Evolutionary conservation across 495 filamentous ascomycete species (phyloP), one percentile per base, ranked within the genome.

Genomic region (Penicillium nucicola): DNA sequence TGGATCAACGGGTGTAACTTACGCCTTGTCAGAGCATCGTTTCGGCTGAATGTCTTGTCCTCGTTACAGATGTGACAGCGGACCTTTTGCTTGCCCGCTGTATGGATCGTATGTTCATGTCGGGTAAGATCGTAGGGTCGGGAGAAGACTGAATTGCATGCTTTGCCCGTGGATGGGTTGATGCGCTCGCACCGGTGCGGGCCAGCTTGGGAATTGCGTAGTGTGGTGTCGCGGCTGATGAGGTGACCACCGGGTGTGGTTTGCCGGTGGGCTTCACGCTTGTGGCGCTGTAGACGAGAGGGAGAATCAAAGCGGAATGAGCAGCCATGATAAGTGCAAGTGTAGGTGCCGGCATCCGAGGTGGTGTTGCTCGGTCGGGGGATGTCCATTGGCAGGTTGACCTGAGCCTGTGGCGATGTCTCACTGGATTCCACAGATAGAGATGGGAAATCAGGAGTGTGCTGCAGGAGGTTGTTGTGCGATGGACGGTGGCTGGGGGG

Each of bases 41-140:
- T 92, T 55, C 93, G 82, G 50, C 87, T 92, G 62, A 97, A 97
- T 0, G 89, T 92, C 78, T 97, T 97, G 62, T 97, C 92, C 55
- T 97, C 93, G n/a, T 89, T 91, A 70, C 92, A 97, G 40, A 95
- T 71, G 45, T 91, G 84, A 67, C 92, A 98, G 18, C 90, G 84
- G n/a, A 96, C 91, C 72, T 98, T 97, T 62, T 89, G 84, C 81
- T 96, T 96, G 58, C 85, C 81, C 4, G 85, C 87, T 57, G 96
- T 96, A 77, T 98, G 93, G 57, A 97, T 97, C 10, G 93, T 97
- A 58, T 96, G 92, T 68, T 98, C 93, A 66, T 98, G 93, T 9
- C 93, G 81, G 9, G 93, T 98, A 28, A 98, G 81, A 71, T 98
- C 93, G 80, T 98, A 98, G 28, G 92, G 92, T n/a, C 93, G 80